Evolutionary conservation across 1,139 yeast species (phyloP).

Genomic region (Casaregolazyma suthepensis): DNA sequence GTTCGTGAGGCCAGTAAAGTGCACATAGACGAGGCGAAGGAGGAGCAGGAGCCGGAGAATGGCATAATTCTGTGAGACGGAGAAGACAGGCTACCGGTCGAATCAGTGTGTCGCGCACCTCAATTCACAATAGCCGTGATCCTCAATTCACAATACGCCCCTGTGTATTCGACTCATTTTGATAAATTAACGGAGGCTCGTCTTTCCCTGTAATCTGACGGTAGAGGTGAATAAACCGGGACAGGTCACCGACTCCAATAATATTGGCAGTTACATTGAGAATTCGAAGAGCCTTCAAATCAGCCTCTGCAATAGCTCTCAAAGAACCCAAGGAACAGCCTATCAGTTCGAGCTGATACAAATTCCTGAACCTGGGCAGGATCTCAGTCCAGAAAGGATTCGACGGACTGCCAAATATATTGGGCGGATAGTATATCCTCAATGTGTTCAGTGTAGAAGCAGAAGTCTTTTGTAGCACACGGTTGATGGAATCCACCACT

Average conservation of each 20-base stretch:
- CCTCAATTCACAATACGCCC: not conserved
- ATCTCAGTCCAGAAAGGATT: not conserved
- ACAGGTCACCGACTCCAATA: not conserved
- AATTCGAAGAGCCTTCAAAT: not conserved
- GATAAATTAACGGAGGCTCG: not conserved
- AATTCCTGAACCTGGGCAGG: not conserved
- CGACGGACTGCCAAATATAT: not conserved
- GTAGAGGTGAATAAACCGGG: not conserved
- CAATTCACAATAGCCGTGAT: not conserved
- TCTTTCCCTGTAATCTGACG: not conserved
- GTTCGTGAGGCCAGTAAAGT: not conserved
- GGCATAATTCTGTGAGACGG: not conserved
- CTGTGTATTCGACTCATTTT: not conserved
- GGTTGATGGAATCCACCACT: not conserved
- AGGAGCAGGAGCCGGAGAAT: not conserved
- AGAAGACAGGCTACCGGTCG: too few species aligned
- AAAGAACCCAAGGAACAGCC: not conserved
- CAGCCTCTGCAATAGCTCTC: slow-evolving; percentile 1
- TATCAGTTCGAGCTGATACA: not conserved
- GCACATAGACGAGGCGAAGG: not conserved
- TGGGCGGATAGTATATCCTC: not conserved
- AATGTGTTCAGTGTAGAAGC: not conserved
- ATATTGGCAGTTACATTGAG: slow-evolving; percentile 1
- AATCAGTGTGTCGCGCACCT: too few species aligned
- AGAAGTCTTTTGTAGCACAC: not conserved